Evolutionary conservation across 2,329 filamentous ascomycete species (phyloP).

Genomic region (Coniella lustricola): DNA sequence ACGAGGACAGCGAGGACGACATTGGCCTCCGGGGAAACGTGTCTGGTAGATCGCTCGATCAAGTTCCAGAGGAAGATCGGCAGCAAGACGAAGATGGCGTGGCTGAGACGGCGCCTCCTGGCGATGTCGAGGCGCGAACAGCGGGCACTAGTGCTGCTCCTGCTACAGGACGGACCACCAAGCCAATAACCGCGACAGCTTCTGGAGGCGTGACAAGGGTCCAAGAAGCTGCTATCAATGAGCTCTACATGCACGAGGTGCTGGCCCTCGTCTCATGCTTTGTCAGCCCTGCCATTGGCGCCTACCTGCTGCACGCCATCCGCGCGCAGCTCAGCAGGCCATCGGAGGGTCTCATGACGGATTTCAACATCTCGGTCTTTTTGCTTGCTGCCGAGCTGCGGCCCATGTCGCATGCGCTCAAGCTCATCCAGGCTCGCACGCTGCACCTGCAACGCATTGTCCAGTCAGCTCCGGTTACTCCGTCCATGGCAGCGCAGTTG

Average conservation of each 20-base stretch:
- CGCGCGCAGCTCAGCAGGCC: conserved; percentile 73
- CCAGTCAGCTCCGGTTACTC: conserved; percentile 39
- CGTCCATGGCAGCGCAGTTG: conserved; percentile 34
- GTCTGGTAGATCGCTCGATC: conserved; percentile 28
- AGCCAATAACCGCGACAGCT: neutral
- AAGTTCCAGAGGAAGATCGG: conserved; percentile 29
- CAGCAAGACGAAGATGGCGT: conserved; percentile 14
- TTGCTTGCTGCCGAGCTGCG: conserved; percentile 79
- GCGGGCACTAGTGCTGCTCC: no score
- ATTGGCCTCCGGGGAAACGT: conserved; percentile 18
- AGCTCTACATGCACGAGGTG: conserved; percentile 69
- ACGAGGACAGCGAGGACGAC: conserved; percentile 28
- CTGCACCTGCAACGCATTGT: conserved; percentile 74
- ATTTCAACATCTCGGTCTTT: conserved; percentile 90
- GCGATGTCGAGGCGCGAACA: no score
- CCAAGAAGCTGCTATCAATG: conserved; percentile 39
- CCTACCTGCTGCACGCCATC: conserved; percentile 76
- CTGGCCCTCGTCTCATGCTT: conserved; percentile 74
- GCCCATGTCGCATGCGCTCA: conserved; percentile 74
- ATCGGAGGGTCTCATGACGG: conserved; percentile 80
- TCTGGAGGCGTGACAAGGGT: conserved; percentile 16
- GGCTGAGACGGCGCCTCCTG: no score
- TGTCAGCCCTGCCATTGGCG: conserved; percentile 67
- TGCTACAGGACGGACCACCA: neutral
- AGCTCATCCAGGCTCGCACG: conserved; percentile 71